These are phyloP conservation scores for Rhizopus microsporus DNA, from an alignment of 371 early-diverging fungal genomes.

Conservation along the genomic window DNA sequence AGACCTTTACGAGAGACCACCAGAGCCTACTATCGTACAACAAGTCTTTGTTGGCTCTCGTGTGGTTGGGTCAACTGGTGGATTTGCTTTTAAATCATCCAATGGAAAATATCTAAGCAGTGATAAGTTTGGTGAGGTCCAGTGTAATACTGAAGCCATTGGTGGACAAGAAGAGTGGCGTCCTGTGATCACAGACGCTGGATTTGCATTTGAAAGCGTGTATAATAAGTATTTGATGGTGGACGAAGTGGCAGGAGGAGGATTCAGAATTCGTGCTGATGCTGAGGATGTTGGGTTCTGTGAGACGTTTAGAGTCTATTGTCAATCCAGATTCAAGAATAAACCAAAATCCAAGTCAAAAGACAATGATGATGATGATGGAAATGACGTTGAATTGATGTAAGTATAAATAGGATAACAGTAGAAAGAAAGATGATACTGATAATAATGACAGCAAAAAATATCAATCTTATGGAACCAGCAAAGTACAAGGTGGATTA, in stretches of 20 bases:
- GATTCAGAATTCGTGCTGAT: conserved; percentile 68
- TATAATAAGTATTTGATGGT: conserved; percentile 64
- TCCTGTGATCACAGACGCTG: conserved; percentile 69
- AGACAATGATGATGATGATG: conserved; percentile 24
- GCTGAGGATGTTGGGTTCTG: conserved; percentile 72
- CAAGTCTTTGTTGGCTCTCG: conserved; percentile 74
- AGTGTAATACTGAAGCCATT: conserved; percentile 73
- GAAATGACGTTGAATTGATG: conserved; percentile 41
- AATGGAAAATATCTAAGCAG: conserved; percentile 71
- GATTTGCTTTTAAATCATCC: conserved; percentile 67
- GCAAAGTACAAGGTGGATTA: conserved; percentile 52
- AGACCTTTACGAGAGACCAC: conserved; percentile 22
- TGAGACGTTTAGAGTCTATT: conserved; percentile 71
- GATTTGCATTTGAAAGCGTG: conserved; percentile 67
- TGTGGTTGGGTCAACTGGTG: conserved; percentile 52
- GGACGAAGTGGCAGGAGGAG: conserved; percentile 62
- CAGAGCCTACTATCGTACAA: conserved; percentile 67
- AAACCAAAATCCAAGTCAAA: conserved; percentile 43
- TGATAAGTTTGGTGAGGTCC: conserved; percentile 84
- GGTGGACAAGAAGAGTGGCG: conserved; percentile 84
- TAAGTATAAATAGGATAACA: conserved; percentile 19
- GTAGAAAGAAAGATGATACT: not conserved
- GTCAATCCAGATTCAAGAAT: conserved; percentile 64
- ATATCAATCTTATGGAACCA: conserved; percentile 45
- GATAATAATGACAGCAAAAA: conserved; percentile 15